Base-by-base conservation (phyloP, 257 asterid genomes). In the Echites panduratus region DNA sequence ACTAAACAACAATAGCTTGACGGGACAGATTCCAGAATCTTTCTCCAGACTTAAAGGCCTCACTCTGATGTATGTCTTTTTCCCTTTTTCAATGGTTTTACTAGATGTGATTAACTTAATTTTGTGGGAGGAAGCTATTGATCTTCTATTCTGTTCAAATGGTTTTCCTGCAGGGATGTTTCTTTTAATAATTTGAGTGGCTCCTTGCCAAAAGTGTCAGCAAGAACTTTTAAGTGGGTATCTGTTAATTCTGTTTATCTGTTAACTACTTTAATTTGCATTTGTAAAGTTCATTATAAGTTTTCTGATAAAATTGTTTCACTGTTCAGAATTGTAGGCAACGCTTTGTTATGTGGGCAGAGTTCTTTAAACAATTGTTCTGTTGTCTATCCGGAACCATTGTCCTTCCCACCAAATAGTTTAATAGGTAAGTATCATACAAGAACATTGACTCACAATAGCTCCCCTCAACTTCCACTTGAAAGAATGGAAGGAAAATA, bases 1-100 rank as follows among this genome's bases (percentile, higher is more conserved):
- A 76, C 92, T 95, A 65, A 92, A 90, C 90, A 95, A 95, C 89
- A 92, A 95, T 83, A 95, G 92, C 85, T 85, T 95, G 72, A 80
- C 75, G 0, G 98, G 98, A 66, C 52, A 79, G 48, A 87, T 90
- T 66, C 97, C 98, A 0, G 90, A 89, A 10, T 80, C 97, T 58
- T 85, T 95, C 48, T 85, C 91, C 45, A 80, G 80, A 63, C 79
- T 86, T 14, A 77, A 79, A 52, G 92, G 98, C 81, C 98, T 95
- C 72, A 86, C 92, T 22, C 92, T 95, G 17, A 85, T 89, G 98
- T 95, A 87, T 27, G 96, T 73, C 16, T 2, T 53, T 66, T 68
- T 14, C 4, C 71, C 66, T 73, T 71, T 56, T 20, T 57, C 38
- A 32, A 7, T 64, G 68, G 27, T 32, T 40, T 68, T 53, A 70